Evolutionary conservation across 1,284 basidiomycete genomes (phyloP).

Genomic region (Heliocybe sulcata): DNA sequence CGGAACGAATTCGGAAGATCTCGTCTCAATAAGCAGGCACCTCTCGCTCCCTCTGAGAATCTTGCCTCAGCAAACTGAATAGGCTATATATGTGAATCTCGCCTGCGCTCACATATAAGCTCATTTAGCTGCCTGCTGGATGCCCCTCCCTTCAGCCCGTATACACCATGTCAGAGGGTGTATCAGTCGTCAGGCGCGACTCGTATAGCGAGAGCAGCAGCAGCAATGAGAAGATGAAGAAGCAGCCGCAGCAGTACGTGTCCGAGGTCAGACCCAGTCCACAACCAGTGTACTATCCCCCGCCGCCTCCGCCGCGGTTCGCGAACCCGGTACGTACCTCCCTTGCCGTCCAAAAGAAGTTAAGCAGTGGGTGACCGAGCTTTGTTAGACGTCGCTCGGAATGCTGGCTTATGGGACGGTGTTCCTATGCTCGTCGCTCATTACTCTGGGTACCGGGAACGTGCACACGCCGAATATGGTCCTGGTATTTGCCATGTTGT

Average conservation of each 20-base stretch:
- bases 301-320: conserved; percentile 1
- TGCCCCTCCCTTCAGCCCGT: neutral
- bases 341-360: neutral
- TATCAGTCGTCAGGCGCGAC: neutral
- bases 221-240: neutral
- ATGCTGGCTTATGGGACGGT: conserved; percentile 22
- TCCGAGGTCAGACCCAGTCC: neutral
- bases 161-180: neutral
- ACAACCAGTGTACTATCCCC: neutral
- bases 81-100: too few relatives aligned
- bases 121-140: neutral
- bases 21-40: too few relatives aligned
- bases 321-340: conserved; percentile 1
- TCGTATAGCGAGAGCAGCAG: neutral
- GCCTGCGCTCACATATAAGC: neutral
- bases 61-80: too few relatives aligned
- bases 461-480: conserved; percentile 17
- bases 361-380: neutral
- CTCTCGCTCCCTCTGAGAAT: too few relatives aligned
- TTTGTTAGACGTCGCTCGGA: conserved; percentile 17
- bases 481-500: conserved; percentile 22
- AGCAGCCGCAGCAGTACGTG: neutral
- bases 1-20: too few relatives aligned
- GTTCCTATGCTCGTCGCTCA: conserved; percentile 20
- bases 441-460: conserved; percentile 14